phyloP scores from a whole-genome alignment of 176 grass and related monocot species.

The Avena eriantha region DNA sequence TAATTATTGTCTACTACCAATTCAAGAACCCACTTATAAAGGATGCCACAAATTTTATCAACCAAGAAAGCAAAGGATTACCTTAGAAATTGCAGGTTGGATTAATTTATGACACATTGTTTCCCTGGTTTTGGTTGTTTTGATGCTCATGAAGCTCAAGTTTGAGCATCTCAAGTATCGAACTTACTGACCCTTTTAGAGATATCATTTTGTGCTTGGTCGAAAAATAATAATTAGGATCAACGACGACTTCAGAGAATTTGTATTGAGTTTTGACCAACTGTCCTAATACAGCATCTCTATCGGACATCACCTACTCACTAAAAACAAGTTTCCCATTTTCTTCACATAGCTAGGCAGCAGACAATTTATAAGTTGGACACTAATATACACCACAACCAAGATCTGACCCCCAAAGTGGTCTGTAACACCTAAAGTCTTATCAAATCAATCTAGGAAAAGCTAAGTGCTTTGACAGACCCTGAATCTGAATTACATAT shows the following conservation, averaged over 20 bases:
- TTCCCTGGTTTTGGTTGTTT: background rate
- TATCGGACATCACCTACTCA: background rate
- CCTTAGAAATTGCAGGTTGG: no score
- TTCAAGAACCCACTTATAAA: no score
- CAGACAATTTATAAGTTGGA: background rate
- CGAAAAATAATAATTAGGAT: constrained; percentile 16
- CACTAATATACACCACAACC: background rate
- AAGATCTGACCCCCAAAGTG: background rate
- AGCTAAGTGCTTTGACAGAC: background rate
- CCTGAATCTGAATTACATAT: background rate
- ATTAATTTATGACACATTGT: no score
- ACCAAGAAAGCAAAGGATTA: no score
- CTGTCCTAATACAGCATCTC: background rate
- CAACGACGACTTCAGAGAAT: background rate
- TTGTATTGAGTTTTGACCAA: background rate
- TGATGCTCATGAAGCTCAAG: background rate
- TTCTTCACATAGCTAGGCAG: background rate
- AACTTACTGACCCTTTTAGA: background rate
- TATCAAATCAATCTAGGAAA: background rate
- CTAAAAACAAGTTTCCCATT: background rate
- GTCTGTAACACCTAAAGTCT: background rate
- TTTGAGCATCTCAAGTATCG: background rate
- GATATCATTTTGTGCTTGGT: background rate
- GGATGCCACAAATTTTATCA: no score
- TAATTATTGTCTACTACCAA: no score